These are phyloP conservation scores for Moesziomyces globuligerus DNA, from an alignment of 1,284 basidiomycete species.

Conservation along the genomic window DNA sequence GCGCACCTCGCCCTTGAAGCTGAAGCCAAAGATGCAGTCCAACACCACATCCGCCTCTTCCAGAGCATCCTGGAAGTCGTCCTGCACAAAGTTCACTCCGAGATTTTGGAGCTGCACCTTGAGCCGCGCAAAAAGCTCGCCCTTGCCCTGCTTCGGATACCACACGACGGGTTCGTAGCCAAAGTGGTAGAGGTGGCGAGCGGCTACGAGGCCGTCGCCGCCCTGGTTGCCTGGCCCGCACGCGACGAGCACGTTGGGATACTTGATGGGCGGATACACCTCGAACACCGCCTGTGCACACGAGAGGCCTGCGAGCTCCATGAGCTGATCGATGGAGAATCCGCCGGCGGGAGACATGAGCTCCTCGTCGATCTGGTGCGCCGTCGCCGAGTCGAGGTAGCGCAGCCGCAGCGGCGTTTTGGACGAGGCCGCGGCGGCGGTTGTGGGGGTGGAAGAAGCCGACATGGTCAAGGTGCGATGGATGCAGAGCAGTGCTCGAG, in stretches of 20 bases:
- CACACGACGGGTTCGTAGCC: conserved; percentile 61
- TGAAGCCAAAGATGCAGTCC: conserved; percentile 97
- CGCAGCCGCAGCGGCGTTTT: conserved; percentile 36
- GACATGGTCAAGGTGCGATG: conserved; percentile 7
- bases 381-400: conserved; percentile 55
- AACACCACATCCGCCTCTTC: conserved; percentile 80
- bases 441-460: conserved; percentile 1
- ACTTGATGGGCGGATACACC: conserved; percentile 76
- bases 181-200: conserved; percentile 77
- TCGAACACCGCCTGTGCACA: conserved; percentile 88
- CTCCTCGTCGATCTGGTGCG: conserved; percentile 56
- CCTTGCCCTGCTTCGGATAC: conserved; percentile 63
- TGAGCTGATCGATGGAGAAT: conserved; percentile 74
- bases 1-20: conserved; percentile 81
- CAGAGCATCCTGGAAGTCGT: conserved; percentile 72
- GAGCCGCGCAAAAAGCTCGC: conserved; percentile 72
- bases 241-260: conserved; percentile 84
- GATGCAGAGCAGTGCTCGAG: background rate
- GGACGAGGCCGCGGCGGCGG: conserved; percentile 2
- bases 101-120: conserved; percentile 88
- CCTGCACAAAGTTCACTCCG: conserved; percentile 73
- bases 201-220: conserved; percentile 95
- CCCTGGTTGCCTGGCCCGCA: conserved; percentile 89
- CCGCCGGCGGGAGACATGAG: conserved; percentile 59
- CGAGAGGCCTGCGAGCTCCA: conserved; percentile 97